phyloP scores from a whole-genome alignment of 257 asterid species.

The Gynochthodes officinalis region DNA sequence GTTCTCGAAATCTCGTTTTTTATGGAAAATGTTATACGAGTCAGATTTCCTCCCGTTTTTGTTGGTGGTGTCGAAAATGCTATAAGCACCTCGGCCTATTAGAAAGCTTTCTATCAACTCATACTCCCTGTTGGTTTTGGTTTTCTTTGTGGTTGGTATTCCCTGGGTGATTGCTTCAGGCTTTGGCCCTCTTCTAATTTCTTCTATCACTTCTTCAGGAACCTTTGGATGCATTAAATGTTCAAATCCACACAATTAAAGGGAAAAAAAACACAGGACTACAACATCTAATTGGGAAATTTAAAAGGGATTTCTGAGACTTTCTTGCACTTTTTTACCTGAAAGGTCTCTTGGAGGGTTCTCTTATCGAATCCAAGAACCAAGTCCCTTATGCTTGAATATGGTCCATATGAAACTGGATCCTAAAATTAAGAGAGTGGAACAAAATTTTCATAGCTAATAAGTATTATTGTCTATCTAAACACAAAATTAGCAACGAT shows the following conservation, averaged over 20 bases:
- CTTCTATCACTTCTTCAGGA: slow-evolving; percentile 50
- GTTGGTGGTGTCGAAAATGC: slow-evolving; percentile 34
- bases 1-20: slow-evolving; percentile 67
- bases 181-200: slow-evolving; percentile 38
- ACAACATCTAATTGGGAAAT: background rate
- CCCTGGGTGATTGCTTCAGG: slow-evolving; percentile 56
- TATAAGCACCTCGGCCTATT: slow-evolving; percentile 23
- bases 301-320: background rate
- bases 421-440: slow-evolving; percentile 30
- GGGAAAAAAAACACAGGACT: background rate
- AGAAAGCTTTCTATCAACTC: slow-evolving; percentile 32
- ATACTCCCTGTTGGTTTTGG: slow-evolving; percentile 32
- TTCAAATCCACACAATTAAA: background rate
- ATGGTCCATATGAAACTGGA: slow-evolving; percentile 37
- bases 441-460: background rate
- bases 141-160: slow-evolving; percentile 18
- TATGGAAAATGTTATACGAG: slow-evolving; percentile 52
- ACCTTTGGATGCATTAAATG: slow-evolving; percentile 33
- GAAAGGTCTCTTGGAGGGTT: slow-evolving; percentile 62
- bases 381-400: slow-evolving; percentile 61
- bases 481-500: too few species aligned
- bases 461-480: too few species aligned
- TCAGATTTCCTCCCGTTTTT: slow-evolving; percentile 32
- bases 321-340: slow-evolving; percentile 25
- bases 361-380: slow-evolving; percentile 70